Evolutionary conservation across 208 protist genomes (phyloP).

Genomic region (Trypanosoma mega): DNA sequence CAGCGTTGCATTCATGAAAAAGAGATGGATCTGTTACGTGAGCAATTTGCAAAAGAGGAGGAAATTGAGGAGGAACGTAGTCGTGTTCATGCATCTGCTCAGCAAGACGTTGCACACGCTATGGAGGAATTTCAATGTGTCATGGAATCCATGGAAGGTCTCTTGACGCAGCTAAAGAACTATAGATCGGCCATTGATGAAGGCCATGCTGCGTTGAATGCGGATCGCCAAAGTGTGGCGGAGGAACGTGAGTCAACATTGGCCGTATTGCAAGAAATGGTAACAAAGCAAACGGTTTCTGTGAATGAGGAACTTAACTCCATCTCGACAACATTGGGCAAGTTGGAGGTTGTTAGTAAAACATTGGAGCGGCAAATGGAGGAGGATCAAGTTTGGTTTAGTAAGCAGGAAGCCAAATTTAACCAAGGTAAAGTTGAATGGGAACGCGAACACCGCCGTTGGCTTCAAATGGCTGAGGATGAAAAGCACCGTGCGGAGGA

Average conservation of each 20-base stretch:
- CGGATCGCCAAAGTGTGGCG: slow-evolving; percentile 31
- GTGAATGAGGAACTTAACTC: slow-evolving; percentile 44
- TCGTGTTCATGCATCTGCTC: slow-evolving; percentile 33
- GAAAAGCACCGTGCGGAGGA: slow-evolving; percentile 55
- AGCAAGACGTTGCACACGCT: slow-evolving; percentile 39
- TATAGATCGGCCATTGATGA: slow-evolving; percentile 54
- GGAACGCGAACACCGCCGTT: slow-evolving; percentile 73
- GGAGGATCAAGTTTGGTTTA: slow-evolving; percentile 60
- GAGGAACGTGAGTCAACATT: slow-evolving; percentile 38
- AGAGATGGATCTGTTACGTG: slow-evolving; percentile 60
- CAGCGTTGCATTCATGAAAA: slow-evolving; percentile 62
- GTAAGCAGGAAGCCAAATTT: slow-evolving; percentile 57
- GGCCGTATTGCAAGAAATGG: slow-evolving; percentile 36
- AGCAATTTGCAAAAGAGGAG: slow-evolving; percentile 49
- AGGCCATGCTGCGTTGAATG: slow-evolving; percentile 31
- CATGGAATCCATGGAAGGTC: slow-evolving; percentile 31
- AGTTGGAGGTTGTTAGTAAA: slow-evolving; percentile 42
- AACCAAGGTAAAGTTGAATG: slow-evolving; percentile 44
- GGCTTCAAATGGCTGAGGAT: slow-evolving; percentile 59
- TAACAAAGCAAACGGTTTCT: slow-evolving; percentile 43
- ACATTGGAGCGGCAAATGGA: slow-evolving; percentile 60
- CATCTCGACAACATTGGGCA: slow-evolving; percentile 37
- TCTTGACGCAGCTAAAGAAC: slow-evolving; percentile 39
- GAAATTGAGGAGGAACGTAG: slow-evolving; percentile 47
- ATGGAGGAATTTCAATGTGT: slow-evolving; percentile 37